Evolutionary conservation across 768 basidiomycete genomes (phyloP).

Genomic region (Leccinum incarnatum): DNA sequence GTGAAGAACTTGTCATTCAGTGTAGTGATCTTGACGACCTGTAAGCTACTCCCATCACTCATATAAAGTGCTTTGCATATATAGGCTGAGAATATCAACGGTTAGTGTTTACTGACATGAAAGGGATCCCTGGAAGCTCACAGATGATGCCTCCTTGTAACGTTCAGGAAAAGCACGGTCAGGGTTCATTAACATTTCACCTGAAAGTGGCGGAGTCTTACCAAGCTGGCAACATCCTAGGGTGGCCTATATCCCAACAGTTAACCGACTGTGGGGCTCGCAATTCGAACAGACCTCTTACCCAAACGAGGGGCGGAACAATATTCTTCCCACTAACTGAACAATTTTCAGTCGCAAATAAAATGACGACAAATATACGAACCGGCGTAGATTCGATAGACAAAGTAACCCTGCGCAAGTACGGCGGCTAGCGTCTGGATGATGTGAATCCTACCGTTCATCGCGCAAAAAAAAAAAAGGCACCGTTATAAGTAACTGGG

Average conservation of each 20-base stretch:
- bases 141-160: slow-evolving; percentile 1
- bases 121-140: neutral
- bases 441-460: neutral
- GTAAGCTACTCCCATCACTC: slow-evolving; percentile 2
- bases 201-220: neutral
- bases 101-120: neutral
- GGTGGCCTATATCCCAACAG: neutral
- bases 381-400: slow-evolving; percentile 16
- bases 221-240: slow-evolving; percentile 4
- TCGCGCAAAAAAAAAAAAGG: neutral
- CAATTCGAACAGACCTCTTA: neutral
- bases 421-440: slow-evolving; percentile 2
- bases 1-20: neutral
- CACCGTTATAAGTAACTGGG: slow-evolving; percentile 2
- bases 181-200: neutral
- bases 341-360: neutral
- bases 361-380: neutral
- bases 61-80: neutral
- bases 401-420: slow-evolving; percentile 9
- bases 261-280: neutral
- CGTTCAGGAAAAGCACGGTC: neutral
- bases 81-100: slow-evolving; percentile 2
- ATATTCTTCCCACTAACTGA: slow-evolving; percentile 10
- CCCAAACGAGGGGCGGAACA: neutral
- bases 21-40: neutral